Conservation (phyloP, 352 stramenopile genomes). For the Elongisporangium prolatum region DNA sequence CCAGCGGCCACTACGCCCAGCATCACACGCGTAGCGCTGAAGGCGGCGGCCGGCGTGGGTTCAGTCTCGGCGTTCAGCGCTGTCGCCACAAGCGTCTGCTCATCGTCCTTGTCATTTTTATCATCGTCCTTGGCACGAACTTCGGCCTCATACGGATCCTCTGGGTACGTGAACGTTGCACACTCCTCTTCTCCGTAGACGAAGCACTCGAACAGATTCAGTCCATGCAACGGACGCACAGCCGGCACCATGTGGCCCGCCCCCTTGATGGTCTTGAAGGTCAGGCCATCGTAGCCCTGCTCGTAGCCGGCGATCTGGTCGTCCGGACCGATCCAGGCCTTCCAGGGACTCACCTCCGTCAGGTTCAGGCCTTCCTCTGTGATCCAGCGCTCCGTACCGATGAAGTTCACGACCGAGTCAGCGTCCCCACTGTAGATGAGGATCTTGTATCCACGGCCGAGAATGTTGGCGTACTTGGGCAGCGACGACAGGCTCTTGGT, state of each 20-base stretch:
- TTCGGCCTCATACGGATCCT: conserved; percentile 39
- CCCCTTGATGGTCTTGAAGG: conserved; percentile 89
- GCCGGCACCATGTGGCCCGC: conserved; percentile 86
- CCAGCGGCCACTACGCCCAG: neutral
- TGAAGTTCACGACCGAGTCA: conserved; percentile 73
- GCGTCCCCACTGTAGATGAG: conserved; percentile 71
- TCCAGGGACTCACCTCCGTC: conserved; percentile 31
- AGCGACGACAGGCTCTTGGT: conserved; percentile 42
- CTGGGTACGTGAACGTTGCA: conserved; percentile 41
- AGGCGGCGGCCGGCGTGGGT: neutral
- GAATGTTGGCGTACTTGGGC: conserved; percentile 56
- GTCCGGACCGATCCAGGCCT: conserved; percentile 52
- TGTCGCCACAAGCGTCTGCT: neutral
- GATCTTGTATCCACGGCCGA: conserved; percentile 35
- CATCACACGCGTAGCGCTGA: neutral
- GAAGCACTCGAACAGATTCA: conserved; percentile 74
- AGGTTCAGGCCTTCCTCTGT: conserved; percentile 43
- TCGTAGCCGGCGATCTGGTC: conserved; percentile 82
- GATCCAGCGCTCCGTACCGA: conserved; percentile 83
- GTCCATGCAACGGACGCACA: conserved; percentile 54
- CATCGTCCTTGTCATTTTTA: conserved; percentile 10
- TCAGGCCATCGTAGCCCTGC: conserved; percentile 72
- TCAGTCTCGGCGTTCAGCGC: neutral
- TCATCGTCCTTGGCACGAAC: conserved; percentile 7
- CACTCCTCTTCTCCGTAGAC: conserved; percentile 51